These are phyloP conservation scores for Epichloe bromicola DNA, from an alignment of 2,329 filamentous ascomycete species.

Conservation along the genomic window DNA sequence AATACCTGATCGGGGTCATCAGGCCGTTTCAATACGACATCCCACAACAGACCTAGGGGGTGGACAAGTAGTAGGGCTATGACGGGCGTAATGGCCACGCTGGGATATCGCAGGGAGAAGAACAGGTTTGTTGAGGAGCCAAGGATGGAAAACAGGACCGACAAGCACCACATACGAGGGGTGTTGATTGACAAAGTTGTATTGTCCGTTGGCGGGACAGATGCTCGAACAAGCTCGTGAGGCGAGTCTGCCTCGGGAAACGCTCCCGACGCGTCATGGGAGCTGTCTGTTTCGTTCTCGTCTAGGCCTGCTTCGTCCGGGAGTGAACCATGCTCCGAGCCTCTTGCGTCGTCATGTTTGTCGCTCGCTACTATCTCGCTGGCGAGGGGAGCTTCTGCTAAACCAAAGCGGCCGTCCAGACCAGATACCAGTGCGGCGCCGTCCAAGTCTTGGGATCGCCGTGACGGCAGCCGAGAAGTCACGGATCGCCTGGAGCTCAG, in stretches of 20 bases:
- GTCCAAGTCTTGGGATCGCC: slow-evolving; percentile 36
- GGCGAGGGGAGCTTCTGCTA: slow-evolving; percentile 34
- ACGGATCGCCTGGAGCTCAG: slow-evolving; percentile 19
- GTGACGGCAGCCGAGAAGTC: slow-evolving; percentile 19
- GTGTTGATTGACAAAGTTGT: slow-evolving; percentile 71
- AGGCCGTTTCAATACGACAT: slow-evolving; percentile 53
- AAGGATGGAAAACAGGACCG: slow-evolving; percentile 66
- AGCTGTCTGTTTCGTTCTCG: slow-evolving; percentile 22
- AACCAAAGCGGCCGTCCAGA: slow-evolving; percentile 38
- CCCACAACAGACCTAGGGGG: slow-evolving; percentile 75
- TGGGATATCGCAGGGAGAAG: slow-evolving; percentile 82
- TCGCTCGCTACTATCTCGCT: slow-evolving; percentile 31
- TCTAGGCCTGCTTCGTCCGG: not conserved
- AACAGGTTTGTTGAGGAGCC: slow-evolving; percentile 79
- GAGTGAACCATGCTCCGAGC: slow-evolving; percentile 22
- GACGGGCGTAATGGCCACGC: slow-evolving; percentile 77
- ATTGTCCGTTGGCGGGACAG: slow-evolving; percentile 64
- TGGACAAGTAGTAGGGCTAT: slow-evolving; percentile 78
- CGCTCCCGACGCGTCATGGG: slow-evolving; percentile 30
- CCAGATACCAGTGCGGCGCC: slow-evolving; percentile 38
- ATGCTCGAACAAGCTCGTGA: slow-evolving; percentile 68
- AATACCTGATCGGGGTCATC: slow-evolving; percentile 37
- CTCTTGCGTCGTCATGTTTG: slow-evolving; percentile 23
- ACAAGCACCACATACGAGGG: slow-evolving; percentile 74
- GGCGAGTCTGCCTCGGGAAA: slow-evolving; percentile 56